A percentile compares a stretch with the other conserved stretches of the same genome.
Evolutionary conservation across 352 stramenopile species (phyloP).

Genomic region (Pythium brassicae): DNA sequence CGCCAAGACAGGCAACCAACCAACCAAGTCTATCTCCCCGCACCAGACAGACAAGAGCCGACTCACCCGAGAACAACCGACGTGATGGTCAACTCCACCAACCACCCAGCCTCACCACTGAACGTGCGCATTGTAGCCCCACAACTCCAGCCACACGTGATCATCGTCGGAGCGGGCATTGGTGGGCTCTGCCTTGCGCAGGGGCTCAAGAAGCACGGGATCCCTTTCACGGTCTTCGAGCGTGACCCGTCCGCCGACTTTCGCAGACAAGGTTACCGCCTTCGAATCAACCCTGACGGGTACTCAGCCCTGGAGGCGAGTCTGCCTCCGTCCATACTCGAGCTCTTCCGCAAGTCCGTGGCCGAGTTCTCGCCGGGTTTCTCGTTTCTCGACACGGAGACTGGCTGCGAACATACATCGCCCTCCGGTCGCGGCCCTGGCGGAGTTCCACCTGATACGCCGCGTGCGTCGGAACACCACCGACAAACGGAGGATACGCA

Average conservation of each 20-base stretch:
- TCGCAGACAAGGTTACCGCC: constrained; percentile 51
- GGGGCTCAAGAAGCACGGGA: constrained; percentile 49
- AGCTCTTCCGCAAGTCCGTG: constrained; percentile 47
- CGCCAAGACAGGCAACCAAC: no score
- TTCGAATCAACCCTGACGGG: constrained; percentile 56
- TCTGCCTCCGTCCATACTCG: constrained; percentile 38
- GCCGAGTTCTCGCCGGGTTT: constrained; percentile 49
- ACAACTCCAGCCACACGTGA: no score
- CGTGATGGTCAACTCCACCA: no score
- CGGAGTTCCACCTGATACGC: no score
- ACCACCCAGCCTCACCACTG: no score
- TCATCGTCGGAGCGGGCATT: constrained; percentile 52
- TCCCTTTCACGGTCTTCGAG: constrained; percentile 68
- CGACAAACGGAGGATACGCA: no score
- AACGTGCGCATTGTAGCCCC: no score
- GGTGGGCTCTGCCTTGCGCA: constrained; percentile 58
- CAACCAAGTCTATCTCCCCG: no score
- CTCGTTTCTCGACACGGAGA: constrained; percentile 42
- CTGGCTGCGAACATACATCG: no score
- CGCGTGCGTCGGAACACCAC: constrained; percentile 9
- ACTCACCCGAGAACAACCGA: no score
- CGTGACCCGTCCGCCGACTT: constrained; percentile 57
- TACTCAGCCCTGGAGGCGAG: constrained; percentile 54
- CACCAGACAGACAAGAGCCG: no score
- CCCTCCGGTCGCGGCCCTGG: no score